Evolutionary conservation across 129 eudicot species (phyloP), one percentile per base, ranked within the genome.

Genomic region (Erigeron canadensis): DNA sequence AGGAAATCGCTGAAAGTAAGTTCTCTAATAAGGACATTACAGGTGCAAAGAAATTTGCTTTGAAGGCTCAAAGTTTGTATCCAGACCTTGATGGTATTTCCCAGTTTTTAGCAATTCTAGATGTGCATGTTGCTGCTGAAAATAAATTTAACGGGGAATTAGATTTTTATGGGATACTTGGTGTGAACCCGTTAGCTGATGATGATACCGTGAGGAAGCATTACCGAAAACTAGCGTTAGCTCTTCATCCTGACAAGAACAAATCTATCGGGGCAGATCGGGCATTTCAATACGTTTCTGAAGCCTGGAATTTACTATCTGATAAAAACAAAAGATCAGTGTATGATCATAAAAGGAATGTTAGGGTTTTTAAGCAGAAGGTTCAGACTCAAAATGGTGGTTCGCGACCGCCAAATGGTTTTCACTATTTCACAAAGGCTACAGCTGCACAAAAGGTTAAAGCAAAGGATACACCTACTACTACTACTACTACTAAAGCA

Each of bases 201-300:
- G 96, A 86, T 41, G 91, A 88, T 21, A 74, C 86, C 4, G 65
- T 88, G 41, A 86, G 75, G 66, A 91, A 88, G 73, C 89, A 83
- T 65, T 91, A 74, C 60, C 69, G 94, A 44, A 86, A 86, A 77
- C 72, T 91, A 28, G 96, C 91, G 40, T 86, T 91, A 57, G 65
- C 81, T 63, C 88, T 91, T 79, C 97, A 91, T 86, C 97, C 97
- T 2, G 97, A 91, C 61, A 91, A 91, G 68, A 91, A 88, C 82
- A 86, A 87, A 63, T 79, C 89, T 34, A 17, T 84, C 17, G 97
- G 97, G 57, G 97, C 96, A 10, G 97, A 88, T 66, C 94, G 94
- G 66, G 97, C 97, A 7, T 91, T 91, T 81, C 76, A 84, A 41
- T 81, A 70, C 23, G 66, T 91, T 64, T 84, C 93, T 40, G 86